Conservation (phyloP, 1,284 basidiomycete genomes). For the Ustilago trichophora region DNA sequence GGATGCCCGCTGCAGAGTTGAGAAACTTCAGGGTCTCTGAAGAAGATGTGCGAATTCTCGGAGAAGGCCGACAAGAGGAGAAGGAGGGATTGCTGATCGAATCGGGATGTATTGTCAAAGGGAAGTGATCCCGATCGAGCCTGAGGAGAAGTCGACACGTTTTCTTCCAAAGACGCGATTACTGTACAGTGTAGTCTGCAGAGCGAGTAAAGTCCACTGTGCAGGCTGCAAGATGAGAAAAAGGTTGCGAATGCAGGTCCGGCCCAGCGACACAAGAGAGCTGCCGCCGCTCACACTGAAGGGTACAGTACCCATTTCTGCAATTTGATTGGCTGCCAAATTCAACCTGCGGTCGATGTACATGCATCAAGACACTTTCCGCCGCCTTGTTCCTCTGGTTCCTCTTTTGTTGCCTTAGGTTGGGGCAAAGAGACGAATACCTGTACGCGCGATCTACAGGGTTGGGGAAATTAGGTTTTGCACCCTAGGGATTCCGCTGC, state of each 20-base stretch:
- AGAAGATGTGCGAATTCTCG: neutral
- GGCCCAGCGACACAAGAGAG: too few species aligned
- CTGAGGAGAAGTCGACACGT: too few species aligned
- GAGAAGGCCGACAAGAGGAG: conserved; percentile 9
- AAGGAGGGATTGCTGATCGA: too few species aligned
- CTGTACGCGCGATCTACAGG: too few species aligned
- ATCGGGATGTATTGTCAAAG: too few species aligned
- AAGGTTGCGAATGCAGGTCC: neutral
- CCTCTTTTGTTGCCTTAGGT: neutral
- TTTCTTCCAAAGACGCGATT: too few species aligned
- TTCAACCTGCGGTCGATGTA: conserved; percentile 13
- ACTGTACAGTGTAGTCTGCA: too few species aligned
- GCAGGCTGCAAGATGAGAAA: conserved; percentile 5
- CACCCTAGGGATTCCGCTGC: neutral
- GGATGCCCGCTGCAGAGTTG: too few species aligned
- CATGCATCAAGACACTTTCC: neutral
- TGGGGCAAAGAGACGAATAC: too few species aligned
- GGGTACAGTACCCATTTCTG: too few species aligned
- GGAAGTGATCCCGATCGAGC: too few species aligned
- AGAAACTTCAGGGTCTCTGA: conserved; percentile 6
- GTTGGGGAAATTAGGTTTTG: conserved; percentile 2
- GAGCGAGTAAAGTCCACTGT: conserved; percentile 4
- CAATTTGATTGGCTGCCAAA: neutral
- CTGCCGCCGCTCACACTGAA: too few species aligned
- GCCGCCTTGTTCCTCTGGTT: neutral